Evolutionary conservation across 1,139 yeast species (phyloP), one percentile per base, ranked within the genome.

Genomic region (Scheffersomyces segobiensis): DNA sequence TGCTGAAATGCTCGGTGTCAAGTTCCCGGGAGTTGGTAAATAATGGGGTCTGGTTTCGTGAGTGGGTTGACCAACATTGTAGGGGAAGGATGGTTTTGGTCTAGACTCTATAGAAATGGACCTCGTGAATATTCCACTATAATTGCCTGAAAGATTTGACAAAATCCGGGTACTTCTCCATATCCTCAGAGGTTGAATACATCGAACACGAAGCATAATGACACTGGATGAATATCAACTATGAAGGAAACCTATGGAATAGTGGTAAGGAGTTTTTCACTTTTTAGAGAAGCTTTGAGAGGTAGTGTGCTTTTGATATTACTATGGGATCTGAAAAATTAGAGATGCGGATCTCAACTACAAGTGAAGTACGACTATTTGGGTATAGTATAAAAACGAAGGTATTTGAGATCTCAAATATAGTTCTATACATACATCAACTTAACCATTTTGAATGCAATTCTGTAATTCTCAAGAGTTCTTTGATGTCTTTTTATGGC

Each of bases 1-100:
- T 0, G 97, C 95, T 1, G 90, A 76, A 50, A 95, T 93, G 0
- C 97, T 97, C 0, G 97, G 96, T 0, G 99, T 93, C 46, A 96
- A 70, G 64, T 91, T 90, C 1, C 98, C 98, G 0, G 87, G 79
- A 48, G 79, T 80, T 7, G 96, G 79, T 55, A 90, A 72, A 63
- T 87, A 87, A 60, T 80, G 84, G 0, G 97, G 96, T 59, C 97
- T 80, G 0, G 97, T 93, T 68, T 92, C 98, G 67, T 82, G 85
- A 8, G 91, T 79, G 0, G 98, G 96, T 72, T 95, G 99, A 1
- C 98, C 98, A 1, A 92, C 77, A 46, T 73, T 70, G 58, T 78
- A 71, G 1, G 77, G 68, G 1, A 65, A 57, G 3, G 55, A 56
- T 6, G 8, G 17, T 5, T 7, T 48, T 2, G 50, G 50, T 14